Evolutionary conservation across 2,329 filamentous ascomycete species (phyloP).

Genomic region (Curvularia lunata): DNA sequence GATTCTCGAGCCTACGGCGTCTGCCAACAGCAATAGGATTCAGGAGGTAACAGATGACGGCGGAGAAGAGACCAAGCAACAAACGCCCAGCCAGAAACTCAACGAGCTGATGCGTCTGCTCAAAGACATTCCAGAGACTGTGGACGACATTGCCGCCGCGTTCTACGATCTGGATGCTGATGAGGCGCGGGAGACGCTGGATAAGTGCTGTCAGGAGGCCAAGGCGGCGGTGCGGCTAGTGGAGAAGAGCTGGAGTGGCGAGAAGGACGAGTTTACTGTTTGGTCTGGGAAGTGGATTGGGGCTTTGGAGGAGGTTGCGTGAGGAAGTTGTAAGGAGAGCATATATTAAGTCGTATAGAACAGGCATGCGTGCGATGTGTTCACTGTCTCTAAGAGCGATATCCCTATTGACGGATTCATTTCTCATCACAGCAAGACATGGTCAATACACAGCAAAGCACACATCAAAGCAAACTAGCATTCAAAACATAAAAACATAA

Average conservation of each 20-base stretch:
- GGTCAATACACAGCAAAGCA: no score
- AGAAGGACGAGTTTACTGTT: conserved; percentile 75
- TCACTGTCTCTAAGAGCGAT: no score
- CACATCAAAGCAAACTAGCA: background rate
- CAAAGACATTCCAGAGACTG: conserved; percentile 67
- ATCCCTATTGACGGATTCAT: no score
- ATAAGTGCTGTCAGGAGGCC: conserved; percentile 66
- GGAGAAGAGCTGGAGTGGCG: conserved; percentile 65
- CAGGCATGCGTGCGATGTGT: no score
- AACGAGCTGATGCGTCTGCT: conserved; percentile 65
- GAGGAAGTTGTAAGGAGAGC: no score
- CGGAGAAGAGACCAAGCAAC: background rate
- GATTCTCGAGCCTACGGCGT: conserved; percentile 7
- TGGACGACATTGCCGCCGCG: conserved; percentile 72
- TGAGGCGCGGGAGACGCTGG: conserved; percentile 65
- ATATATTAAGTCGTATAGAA: no score
- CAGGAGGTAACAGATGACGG: background rate
- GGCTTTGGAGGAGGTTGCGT: conserved; percentile 50
- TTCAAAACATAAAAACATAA: background rate
- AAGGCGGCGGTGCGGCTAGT: conserved; percentile 63
- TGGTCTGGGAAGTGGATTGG: conserved; percentile 70
- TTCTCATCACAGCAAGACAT: no score
- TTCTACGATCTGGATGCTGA: conserved; percentile 73
- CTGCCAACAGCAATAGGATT: background rate
- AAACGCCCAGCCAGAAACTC: conserved; percentile 41